These are phyloP conservation scores for Trametes polyzona DNA, from an alignment of 1,284 basidiomycete species.

Conservation along the genomic window DNA sequence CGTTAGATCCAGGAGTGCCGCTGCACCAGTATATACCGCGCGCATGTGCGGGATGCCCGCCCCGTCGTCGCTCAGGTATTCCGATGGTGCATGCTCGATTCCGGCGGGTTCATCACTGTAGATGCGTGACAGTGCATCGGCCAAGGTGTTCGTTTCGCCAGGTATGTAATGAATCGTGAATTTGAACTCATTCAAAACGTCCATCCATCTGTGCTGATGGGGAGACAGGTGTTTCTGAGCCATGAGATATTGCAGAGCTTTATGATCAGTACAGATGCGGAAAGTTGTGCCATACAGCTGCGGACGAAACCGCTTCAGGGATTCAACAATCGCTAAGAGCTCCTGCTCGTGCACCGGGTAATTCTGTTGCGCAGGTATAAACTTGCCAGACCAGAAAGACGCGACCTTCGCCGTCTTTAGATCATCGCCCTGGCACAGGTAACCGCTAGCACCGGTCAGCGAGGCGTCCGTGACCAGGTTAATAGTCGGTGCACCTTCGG, in stretches of 20 bases:
- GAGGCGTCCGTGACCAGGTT: conserved; percentile 24
- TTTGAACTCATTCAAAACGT: conserved; percentile 28
- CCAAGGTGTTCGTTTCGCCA: conserved; percentile 24
- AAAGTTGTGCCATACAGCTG: conserved; percentile 27
- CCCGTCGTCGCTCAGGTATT: conserved; percentile 27
- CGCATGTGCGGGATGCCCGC: background rate
- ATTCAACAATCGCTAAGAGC: conserved; percentile 33
- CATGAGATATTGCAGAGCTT: conserved; percentile 28
- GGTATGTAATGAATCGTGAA: conserved; percentile 30
- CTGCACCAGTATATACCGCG: conserved; percentile 1
- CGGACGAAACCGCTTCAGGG: conserved; percentile 32
- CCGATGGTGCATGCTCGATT: too few species aligned
- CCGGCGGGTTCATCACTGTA: conserved; percentile 35
- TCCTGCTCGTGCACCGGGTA: background rate
- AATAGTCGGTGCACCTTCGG: conserved; percentile 17
- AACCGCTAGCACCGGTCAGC: conserved; percentile 10
- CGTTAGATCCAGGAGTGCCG: background rate
- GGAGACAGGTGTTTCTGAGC: conserved; percentile 29
- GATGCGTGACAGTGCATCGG: conserved; percentile 40
- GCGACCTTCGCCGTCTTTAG: background rate
- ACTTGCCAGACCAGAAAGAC: conserved; percentile 14
- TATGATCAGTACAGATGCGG: conserved; percentile 32
- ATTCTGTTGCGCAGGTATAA: conserved; percentile 21
- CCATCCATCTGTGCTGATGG: conserved; percentile 29
- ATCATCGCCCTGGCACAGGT: conserved; percentile 24